Conservation (phyloP, 2,329 filamentous ascomycete genomes). For the Colletotrichum salicis region DNA sequence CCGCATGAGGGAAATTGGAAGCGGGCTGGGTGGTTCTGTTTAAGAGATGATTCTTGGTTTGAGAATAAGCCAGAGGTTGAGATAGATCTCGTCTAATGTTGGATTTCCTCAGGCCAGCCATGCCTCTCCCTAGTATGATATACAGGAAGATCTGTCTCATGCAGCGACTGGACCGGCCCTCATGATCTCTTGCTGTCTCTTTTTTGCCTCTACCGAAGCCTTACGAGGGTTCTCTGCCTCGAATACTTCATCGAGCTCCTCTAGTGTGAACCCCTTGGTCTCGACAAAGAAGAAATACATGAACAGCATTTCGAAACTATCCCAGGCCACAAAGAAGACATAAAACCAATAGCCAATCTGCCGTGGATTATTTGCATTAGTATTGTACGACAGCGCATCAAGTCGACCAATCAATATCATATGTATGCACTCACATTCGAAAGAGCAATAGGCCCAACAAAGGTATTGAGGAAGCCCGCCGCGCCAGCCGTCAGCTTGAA, state of each 20-base stretch:
- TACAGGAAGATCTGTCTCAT: not conserved
- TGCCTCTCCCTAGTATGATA: not conserved
- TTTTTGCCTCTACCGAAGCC: constrained; percentile 47
- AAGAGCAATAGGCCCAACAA: constrained; percentile 45
- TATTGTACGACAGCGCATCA: not conserved
- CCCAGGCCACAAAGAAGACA: constrained; percentile 50
- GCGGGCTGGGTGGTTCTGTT: constrained; percentile 9
- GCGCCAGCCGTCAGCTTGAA: constrained; percentile 49
- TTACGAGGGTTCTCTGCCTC: constrained; percentile 48
- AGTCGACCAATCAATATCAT: no score
- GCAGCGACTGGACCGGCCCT: not conserved
- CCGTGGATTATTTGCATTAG: constrained; percentile 25
- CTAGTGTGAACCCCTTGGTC: constrained; percentile 63
- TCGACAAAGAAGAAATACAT: constrained; percentile 49
- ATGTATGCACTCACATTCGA: constrained; percentile 38
- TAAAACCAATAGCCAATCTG: constrained; percentile 50
- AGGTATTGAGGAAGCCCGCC: constrained; percentile 49
- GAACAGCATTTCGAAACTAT: constrained; percentile 44
- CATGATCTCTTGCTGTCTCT: constrained; percentile 46
- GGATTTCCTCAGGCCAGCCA: not conserved
- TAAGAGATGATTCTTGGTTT: constrained; percentile 8
- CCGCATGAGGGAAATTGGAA: constrained; percentile 1
- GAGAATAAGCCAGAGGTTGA: not conserved
- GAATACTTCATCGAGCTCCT: constrained; percentile 66
- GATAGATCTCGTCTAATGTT: not conserved